phyloP scores from a whole-genome alignment of 345 rosid species.

The Erucastrum elatum region DNA sequence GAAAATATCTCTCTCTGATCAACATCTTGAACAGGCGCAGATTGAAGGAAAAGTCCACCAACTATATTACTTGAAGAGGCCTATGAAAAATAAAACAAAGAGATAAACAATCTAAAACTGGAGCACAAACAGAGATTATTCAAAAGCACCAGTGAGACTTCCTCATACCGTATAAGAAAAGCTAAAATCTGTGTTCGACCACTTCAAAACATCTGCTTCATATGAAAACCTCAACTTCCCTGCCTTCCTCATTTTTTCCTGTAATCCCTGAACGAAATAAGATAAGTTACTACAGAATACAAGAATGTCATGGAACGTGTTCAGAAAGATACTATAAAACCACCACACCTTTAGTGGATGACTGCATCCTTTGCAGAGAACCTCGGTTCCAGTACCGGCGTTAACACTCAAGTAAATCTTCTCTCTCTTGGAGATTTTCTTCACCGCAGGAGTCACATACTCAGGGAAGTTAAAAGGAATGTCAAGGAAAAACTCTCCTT shows the following conservation, averaged over 20 bases:
- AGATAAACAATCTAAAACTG: neutral
- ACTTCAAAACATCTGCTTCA: slow-evolving; percentile 82
- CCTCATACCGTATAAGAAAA: slow-evolving; percentile 71
- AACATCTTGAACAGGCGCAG: slow-evolving; percentile 64
- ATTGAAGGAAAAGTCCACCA: slow-evolving; percentile 80
- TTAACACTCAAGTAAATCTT: slow-evolving; percentile 73
- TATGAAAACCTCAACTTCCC: slow-evolving; percentile 65
- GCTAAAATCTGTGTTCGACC: slow-evolving; percentile 74
- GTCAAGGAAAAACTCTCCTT: slow-evolving; percentile 60
- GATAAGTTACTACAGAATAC: neutral
- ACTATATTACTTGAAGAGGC: slow-evolving; percentile 55
- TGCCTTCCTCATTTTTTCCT: slow-evolving; percentile 64
- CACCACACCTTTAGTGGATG: slow-evolving; percentile 80
- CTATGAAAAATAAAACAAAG: slow-evolving; percentile 36
- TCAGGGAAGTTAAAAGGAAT: slow-evolving; percentile 86
- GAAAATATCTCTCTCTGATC: slow-evolving; percentile 88
- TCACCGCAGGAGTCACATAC: slow-evolving; percentile 78
- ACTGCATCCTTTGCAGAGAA: slow-evolving; percentile 67
- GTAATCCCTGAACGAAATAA: slow-evolving; percentile 19
- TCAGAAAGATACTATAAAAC: slow-evolving; percentile 2
- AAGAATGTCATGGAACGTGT: neutral
- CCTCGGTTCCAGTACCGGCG: slow-evolving; percentile 60
- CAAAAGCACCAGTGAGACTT: slow-evolving; percentile 9
- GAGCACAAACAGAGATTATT: neutral
- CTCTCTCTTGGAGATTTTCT: slow-evolving; percentile 75